These are phyloP conservation scores for Dactylellina sp. DNA, from an alignment of 2,329 filamentous ascomycete species.

Conservation along the genomic window DNA sequence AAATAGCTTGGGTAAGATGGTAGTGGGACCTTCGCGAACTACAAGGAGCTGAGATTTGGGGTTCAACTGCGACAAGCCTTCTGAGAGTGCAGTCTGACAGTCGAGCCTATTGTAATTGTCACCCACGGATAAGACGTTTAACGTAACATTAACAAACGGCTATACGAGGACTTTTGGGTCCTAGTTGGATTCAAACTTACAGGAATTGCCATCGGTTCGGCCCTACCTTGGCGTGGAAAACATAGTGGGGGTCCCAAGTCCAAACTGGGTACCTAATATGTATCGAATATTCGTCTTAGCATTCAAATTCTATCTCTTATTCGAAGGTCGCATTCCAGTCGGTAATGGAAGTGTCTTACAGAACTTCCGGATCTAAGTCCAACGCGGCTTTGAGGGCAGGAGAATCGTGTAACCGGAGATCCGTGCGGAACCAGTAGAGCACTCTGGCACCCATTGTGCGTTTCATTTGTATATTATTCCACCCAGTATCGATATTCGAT, in stretches of 20 bases:
- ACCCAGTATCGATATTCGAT: background rate
- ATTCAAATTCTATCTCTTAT: background rate
- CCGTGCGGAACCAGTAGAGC: conserved; percentile 83
- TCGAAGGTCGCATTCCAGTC: background rate
- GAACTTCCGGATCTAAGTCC: conserved; percentile 74
- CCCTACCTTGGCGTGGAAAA: conserved; percentile 77
- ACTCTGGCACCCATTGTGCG: conserved; percentile 67
- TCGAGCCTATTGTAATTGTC: conserved; percentile 69
- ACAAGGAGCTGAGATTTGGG: conserved; percentile 77
- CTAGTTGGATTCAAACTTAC: conserved; percentile 61
- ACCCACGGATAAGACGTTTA: conserved; percentile 1
- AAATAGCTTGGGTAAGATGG: conserved; percentile 78
- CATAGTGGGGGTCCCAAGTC: conserved; percentile 84
- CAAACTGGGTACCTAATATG: conserved; percentile 72
- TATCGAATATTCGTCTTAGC: background rate
- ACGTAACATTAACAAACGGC: too few species aligned
- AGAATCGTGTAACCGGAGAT: conserved; percentile 81
- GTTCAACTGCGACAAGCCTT: conserved; percentile 76
- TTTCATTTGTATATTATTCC: background rate
- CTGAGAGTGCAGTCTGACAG: conserved; percentile 77
- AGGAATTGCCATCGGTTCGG: conserved; percentile 81
- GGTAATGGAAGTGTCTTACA: conserved; percentile 65
- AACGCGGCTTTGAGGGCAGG: conserved; percentile 78
- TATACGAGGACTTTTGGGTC: too few species aligned
- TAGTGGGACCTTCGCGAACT: conserved; percentile 78